Conservation (phyloP, 345 rosid genomes). For the Laguncularia racemosa region DNA sequence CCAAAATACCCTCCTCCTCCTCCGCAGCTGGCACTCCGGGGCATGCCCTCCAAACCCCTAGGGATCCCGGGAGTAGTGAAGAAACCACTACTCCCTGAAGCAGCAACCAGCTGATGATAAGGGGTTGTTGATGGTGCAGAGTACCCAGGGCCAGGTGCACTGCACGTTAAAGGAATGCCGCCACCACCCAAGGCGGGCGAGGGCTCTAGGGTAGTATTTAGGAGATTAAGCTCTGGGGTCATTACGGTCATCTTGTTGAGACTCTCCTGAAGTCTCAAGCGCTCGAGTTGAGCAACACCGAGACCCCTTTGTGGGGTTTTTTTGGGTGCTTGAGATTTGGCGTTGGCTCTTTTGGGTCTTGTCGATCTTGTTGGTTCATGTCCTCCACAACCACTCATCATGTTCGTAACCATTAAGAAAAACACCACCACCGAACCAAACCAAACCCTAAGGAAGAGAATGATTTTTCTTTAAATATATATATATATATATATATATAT, state of each 20-base stretch:
- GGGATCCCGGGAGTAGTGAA: no score
- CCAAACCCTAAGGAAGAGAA: no score
- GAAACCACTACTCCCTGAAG: no score
- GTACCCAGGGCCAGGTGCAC: not conserved
- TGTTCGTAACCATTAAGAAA: no score
- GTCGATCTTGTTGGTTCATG: not conserved
- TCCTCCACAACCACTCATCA: no score
- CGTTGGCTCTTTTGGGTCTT: slow-evolving; percentile 13
- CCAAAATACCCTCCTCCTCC: slow-evolving; percentile 16
- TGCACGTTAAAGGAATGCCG: not conserved
- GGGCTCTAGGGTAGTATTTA: not conserved
- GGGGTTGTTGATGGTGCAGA: no score
- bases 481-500: no score
- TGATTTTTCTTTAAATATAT: no score
- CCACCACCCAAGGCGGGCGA: not conserved
- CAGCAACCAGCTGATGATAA: no score
- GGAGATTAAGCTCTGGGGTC: not conserved
- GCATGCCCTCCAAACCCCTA: not conserved
- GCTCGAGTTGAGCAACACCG: slow-evolving; percentile 80
- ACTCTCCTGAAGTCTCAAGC: slow-evolving; percentile 27
- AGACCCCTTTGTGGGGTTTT: slow-evolving; percentile 56
- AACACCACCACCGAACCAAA: no score
- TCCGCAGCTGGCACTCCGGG: not conserved
- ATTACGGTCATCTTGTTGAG: slow-evolving; percentile 28
- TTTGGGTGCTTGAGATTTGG: slow-evolving; percentile 29